phyloP scores from a whole-genome alignment of 2,329 filamentous ascomycete genomes.

The Colletotrichum siamense region DNA sequence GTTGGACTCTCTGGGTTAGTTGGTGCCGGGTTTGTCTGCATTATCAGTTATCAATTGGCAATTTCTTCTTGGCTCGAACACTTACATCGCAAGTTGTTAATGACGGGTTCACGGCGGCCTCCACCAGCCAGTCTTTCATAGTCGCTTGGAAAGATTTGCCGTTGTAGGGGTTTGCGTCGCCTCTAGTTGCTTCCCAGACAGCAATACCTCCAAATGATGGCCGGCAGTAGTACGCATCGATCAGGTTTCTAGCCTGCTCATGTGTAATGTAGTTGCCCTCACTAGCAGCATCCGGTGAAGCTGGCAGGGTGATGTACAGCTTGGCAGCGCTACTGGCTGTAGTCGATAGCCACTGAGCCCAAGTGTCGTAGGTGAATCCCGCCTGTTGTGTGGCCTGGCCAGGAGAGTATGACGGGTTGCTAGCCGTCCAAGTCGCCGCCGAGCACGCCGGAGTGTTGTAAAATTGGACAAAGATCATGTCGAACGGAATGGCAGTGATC shows the following conservation, averaged over 20 bases:
- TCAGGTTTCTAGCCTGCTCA: slow-evolving; percentile 23
- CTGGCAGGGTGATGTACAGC: slow-evolving; percentile 36
- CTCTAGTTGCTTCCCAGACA: slow-evolving; percentile 34
- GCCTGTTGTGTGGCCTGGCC: slow-evolving; percentile 21
- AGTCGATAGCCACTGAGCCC: slow-evolving; percentile 28
- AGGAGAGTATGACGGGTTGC: slow-evolving; percentile 29
- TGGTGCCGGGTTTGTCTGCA: neutral
- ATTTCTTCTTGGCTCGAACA: neutral
- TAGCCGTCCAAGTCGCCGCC: slow-evolving; percentile 28
- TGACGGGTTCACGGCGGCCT: neutral
- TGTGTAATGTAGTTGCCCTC: slow-evolving; percentile 27
- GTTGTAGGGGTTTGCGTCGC: slow-evolving; percentile 15
- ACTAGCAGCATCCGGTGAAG: slow-evolving; percentile 27
- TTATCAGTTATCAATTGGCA: neutral
- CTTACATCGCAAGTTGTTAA: slow-evolving; percentile 5
- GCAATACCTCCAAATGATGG: slow-evolving; percentile 33
- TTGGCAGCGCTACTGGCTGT: slow-evolving; percentile 31
- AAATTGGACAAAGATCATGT: slow-evolving; percentile 51
- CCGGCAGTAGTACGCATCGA: slow-evolving; percentile 30
- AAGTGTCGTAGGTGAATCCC: slow-evolving; percentile 35
- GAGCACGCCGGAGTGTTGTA: slow-evolving; percentile 52
- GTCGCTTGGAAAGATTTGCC: slow-evolving; percentile 19
- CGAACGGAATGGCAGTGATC: slow-evolving; percentile 41
- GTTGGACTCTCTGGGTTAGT: neutral
- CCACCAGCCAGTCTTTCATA: slow-evolving; percentile 13